These are phyloP conservation scores for Betula pendula DNA, from an alignment of 306 rosid species.

Conservation along the genomic window DNA sequence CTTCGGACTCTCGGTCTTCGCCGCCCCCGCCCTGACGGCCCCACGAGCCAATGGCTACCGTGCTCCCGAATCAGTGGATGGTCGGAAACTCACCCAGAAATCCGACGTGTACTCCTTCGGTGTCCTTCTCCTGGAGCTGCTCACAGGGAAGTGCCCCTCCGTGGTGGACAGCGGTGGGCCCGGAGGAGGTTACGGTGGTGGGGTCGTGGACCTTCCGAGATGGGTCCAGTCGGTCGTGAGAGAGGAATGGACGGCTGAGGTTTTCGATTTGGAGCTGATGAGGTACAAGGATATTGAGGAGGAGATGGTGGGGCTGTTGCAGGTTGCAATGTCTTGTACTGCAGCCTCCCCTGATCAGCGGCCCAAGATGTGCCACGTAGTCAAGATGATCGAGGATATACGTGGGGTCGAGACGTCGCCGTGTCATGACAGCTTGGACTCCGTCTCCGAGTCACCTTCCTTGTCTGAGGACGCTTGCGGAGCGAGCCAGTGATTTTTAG, in stretches of 20 bases:
- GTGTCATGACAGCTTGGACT: conserved; percentile 49
- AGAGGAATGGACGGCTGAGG: conserved; percentile 97
- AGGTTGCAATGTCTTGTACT: conserved; percentile 66
- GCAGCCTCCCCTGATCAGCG: conserved; percentile 62
- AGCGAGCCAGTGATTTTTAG: conserved; percentile 39
- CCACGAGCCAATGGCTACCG: conserved; percentile 69
- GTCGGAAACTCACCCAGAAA: conserved; percentile 57
- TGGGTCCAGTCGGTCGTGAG: conserved; percentile 94
- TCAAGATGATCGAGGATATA: conserved; percentile 75
- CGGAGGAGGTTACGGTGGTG: conserved; percentile 44
- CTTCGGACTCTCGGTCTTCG: conserved; percentile 66
- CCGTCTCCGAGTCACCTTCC: conserved; percentile 56
- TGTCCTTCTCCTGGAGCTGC: conserved; percentile 72
- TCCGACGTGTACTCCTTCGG: conserved; percentile 84
- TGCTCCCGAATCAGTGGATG: conserved; percentile 64
- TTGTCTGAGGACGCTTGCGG: conserved; percentile 59
- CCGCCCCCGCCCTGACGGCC: conserved; percentile 26
- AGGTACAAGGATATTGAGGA: conserved; percentile 87
- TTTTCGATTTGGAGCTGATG: conserved; percentile 89
- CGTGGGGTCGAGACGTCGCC: conserved; percentile 59
- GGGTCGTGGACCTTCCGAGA: conserved; percentile 58
- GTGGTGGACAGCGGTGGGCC: conserved; percentile 44
- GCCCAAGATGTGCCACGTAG: conserved; percentile 79
- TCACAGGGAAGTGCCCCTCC: conserved; percentile 85
- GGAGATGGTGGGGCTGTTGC: conserved; percentile 86